A percentile compares a stretch with the other conserved stretches of the same genome.
Conservation (phyloP, 345 rosid species). For the rapeseed (Brassica napus) region DNA sequence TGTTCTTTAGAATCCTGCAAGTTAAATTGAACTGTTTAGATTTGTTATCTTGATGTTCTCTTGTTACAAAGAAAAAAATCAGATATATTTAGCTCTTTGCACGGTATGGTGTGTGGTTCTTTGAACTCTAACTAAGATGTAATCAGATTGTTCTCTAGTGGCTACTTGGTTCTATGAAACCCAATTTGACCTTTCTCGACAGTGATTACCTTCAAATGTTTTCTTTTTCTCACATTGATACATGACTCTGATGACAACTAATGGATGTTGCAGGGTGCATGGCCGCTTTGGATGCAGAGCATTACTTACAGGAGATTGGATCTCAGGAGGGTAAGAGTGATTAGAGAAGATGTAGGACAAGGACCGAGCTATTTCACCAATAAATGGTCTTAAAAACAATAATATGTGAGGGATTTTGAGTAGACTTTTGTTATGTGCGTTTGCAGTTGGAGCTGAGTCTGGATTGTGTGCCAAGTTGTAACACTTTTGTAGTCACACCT, state of each 20-base stretch:
- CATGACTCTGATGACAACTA: slow-evolving; percentile 2
- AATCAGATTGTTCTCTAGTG: slow-evolving; percentile 1
- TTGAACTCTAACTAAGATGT: neutral
- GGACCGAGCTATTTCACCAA: neutral
- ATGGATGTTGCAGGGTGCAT: slow-evolving; percentile 74
- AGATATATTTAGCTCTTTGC: neutral
- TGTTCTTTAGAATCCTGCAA: neutral
- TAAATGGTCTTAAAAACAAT: neutral
- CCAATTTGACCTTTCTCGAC: neutral
- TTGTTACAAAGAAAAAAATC: neutral
- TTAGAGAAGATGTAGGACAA: slow-evolving; percentile 31
- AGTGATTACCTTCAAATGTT: neutral
- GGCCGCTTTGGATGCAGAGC: slow-evolving; percentile 99
- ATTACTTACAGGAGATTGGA: slow-evolving; percentile 85
- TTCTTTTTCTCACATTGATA: neutral
- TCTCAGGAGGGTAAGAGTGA: slow-evolving; percentile 68
- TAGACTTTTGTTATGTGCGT: slow-evolving; percentile 22
- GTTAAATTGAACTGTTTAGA: neutral
- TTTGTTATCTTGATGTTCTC: neutral
- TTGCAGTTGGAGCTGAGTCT: slow-evolving; percentile 34
- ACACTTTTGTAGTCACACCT: slow-evolving; percentile 13
- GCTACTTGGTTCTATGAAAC: neutral
- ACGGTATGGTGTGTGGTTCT: neutral
- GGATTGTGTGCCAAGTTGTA: slow-evolving; percentile 27
- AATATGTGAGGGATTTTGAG: neutral